Evolutionary conservation across 768 basidiomycete species (phyloP), one percentile per base, ranked within the genome.

Genomic region (Pleurotus tuber-regium): DNA sequence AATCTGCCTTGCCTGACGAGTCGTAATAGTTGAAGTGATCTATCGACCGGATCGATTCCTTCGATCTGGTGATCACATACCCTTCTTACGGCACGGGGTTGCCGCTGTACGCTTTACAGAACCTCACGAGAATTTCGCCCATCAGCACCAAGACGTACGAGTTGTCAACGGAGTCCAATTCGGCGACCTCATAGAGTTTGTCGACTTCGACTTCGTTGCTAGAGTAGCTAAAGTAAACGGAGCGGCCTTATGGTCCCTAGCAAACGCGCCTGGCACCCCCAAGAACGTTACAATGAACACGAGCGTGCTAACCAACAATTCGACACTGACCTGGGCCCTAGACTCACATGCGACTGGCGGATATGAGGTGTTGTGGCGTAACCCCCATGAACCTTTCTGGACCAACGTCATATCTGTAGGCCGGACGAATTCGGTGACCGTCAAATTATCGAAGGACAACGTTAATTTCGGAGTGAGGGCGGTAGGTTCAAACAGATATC

Each of bases 41-140:
- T 80, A 75, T 61, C 72, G 79, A 14, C 71, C 73, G 14, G 79
- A 82, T 59, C 71, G 79, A 14, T 82, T 73, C 67, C 68, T 79
- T 24, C 76, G 80, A 18, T 78, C 79, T 16, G 79, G 79, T 4
- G 79, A 82, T 58, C 79, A 81, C 56, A 56, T 67, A 35, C 71
- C 75, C n/a, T 82, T 81, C 75, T 66, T 79, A 23, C 57, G 63
- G 26, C 66, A 66, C 52, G 79, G 79, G 10, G 79, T 74, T 63
- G 68, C 80, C 6, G 80, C 79, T 0, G 74, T 78, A 23, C 74
- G 79, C 24, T 81, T 80, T 67, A 81, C 78, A 70, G 80, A 81
- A 55, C 79, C 79, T 7, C 66, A 76, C 59, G 79, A 82, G 61
- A 73, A 81, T 59, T 80, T 78, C 59, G 76, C 75, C 29, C 79